Base-by-base conservation (phyloP, 2,329 filamentous ascomycete genomes). In the Aureobasidium melanogenum region DNA sequence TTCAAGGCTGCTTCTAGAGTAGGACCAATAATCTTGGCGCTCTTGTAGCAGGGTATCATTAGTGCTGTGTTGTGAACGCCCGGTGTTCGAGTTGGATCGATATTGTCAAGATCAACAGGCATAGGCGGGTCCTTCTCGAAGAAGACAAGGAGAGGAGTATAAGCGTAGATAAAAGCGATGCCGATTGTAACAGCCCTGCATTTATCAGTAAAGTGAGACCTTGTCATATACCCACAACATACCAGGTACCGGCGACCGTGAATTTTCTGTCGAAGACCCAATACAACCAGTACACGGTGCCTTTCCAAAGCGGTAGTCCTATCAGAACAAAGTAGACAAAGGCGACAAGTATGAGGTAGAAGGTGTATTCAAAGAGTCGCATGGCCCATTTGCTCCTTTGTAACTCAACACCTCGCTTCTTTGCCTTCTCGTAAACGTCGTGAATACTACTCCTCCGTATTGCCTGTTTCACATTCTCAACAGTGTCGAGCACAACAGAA, bases 31-130 rank as follows among this genome's bases (percentile, higher is more conserved):
- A 79, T 71, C 1, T 67, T 65, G 5, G 72, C 77, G 2, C 77
- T 76, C 65, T 77, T 78, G 67, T 79, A 79, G 64, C 77, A 79
- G 14, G 78, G 77, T n/a, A 80, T 79, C 15, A 79, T 65, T 1
- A 79, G 69, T 0, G 75, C 75, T 0, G 75, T 77, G 43, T 76
- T 71, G 2, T 67, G 64, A 1, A 70, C 71, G 4, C 69, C 69
- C 8, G 67, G 65, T n/a, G 61, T 67, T 44, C 61, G 52, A 22
- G 32, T 64, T 5, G 62, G 41, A 50, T 67, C 62, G 6, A 62
- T 52, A 17, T 57, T 55, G 8, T 48, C 19, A 15, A 52, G 30
- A n/a, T 64, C 44, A n/a, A 65, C 66, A 38, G 68, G 70, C 60
- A 72, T 71, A 15, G 70, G 68, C 28, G 70, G 70, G 36, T 73